phyloP scores from a whole-genome alignment of 495 filamentous ascomycete genomes.

The Aspergillus olivimuriae region DNA sequence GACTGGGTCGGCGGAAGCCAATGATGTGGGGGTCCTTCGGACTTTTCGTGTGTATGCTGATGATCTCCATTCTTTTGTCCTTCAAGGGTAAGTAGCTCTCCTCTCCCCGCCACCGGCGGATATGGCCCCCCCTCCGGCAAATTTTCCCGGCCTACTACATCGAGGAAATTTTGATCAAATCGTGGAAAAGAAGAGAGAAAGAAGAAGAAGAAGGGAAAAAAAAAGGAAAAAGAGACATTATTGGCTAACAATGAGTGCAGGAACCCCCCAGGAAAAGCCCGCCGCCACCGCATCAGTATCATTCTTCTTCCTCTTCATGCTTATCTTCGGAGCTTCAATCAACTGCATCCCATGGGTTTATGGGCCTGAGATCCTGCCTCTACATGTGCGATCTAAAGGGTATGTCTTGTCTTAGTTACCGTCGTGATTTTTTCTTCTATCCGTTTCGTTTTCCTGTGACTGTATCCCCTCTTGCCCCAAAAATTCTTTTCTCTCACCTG shows the following conservation, averaged over 20 bases:
- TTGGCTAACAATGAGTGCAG: conserved; percentile 6
- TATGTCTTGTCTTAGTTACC: conserved; percentile 14
- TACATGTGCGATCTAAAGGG: conserved; percentile 37
- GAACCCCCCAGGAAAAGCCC: conserved; percentile 24
- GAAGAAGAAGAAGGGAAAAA: no score
- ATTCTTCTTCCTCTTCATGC: conserved; percentile 48
- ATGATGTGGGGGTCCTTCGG: conserved; percentile 54
- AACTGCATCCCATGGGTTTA: conserved; percentile 47
- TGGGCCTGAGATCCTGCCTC: conserved; percentile 39
- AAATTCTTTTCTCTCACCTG: background rate
- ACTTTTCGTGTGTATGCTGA: conserved; percentile 45
- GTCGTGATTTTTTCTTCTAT: background rate
- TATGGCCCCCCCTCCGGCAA: background rate
- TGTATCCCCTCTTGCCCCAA: no score
- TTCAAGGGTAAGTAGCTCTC: conserved; percentile 18
- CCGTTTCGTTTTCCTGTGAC: no score
- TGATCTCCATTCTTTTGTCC: conserved; percentile 47
- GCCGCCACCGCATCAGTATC: conserved; percentile 31
- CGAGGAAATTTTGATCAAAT: background rate
- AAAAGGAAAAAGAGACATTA: no score
- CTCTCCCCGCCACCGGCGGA: background rate
- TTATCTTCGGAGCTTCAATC: conserved; percentile 42
- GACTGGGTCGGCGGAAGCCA: conserved; percentile 51
- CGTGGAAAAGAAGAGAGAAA: no score
- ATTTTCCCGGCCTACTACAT: background rate